Evolutionary conservation across 2,329 filamentous ascomycete genomes (phyloP).

Genomic region (Pseudonectria foliicola): DNA sequence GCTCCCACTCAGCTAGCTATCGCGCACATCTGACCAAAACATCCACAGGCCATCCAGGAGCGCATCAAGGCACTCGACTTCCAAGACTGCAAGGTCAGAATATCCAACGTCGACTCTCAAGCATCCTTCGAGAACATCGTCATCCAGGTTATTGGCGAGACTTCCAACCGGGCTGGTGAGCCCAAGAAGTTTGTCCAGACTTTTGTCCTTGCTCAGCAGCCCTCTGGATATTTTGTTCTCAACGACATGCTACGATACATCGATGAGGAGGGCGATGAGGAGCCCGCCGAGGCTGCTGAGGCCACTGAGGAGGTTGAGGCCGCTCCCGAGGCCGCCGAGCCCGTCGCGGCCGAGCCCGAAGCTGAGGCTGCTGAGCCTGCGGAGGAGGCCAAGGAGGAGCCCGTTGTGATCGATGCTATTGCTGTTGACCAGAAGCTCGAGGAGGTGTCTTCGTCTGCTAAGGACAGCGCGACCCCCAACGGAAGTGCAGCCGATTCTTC

Average conservation of each 20-base stretch:
- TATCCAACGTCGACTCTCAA: constrained; percentile 96
- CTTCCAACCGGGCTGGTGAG: constrained; percentile 85
- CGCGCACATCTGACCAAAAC: constrained; percentile 6
- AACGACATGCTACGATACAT: constrained; percentile 98
- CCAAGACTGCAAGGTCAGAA: constrained; percentile 96
- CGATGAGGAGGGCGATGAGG: constrained; percentile 73
- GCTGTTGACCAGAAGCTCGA: constrained; percentile 72
- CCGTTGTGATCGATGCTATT: constrained; percentile 34
- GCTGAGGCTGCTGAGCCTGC: constrained; percentile 19
- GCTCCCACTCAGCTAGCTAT: constrained; percentile 4
- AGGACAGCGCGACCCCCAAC: constrained; percentile 29
- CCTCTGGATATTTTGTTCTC: constrained; percentile 94
- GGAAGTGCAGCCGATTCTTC: constrained; percentile 27
- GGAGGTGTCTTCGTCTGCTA: constrained; percentile 40
- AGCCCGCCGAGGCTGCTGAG: constrained; percentile 35
- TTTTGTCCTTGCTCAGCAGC: constrained; percentile 92
- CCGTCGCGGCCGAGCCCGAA: constrained; percentile 27
- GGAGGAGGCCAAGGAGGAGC: constrained; percentile 24
- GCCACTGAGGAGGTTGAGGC: constrained; percentile 27
- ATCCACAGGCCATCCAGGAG: constrained; percentile 76
- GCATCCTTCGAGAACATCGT: constrained; percentile 89
- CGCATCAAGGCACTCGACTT: constrained; percentile 90
- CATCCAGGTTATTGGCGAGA: constrained; percentile 96
- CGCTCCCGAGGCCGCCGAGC: constrained; percentile 25
- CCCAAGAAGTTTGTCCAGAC: constrained; percentile 97